Conservation (phyloP, 2,329 filamentous ascomycete species). For the Fusarium bulbicola region DNA sequence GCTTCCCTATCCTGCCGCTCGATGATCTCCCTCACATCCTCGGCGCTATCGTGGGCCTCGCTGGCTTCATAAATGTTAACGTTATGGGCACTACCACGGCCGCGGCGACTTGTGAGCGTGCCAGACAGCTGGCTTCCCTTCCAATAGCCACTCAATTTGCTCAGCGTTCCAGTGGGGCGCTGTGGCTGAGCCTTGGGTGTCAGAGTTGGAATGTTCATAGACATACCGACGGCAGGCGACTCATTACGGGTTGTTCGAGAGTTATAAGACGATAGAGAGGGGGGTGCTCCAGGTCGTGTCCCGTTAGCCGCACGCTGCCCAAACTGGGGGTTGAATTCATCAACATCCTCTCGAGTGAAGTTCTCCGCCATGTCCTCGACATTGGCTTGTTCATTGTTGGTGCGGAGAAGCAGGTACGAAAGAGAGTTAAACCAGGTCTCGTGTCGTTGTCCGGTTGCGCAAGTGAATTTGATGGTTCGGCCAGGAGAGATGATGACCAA, state of each 20-base stretch:
- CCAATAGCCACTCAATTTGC: slow-evolving; percentile 69
- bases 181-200: slow-evolving; percentile 58
- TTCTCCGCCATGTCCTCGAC: slow-evolving; percentile 66
- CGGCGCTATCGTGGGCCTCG: slow-evolving; percentile 78
- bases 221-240: slow-evolving; percentile 63
- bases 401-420: slow-evolving; percentile 88
- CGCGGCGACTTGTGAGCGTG: slow-evolving; percentile 63
- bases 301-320: slow-evolving; percentile 46
- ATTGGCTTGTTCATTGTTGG: slow-evolving; percentile 69
- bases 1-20: slow-evolving; percentile 80
- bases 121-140: slow-evolving; percentile 57
- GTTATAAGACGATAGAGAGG: slow-evolving; percentile 82
- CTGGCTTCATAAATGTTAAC: slow-evolving; percentile 67
- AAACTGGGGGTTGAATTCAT: slow-evolving; percentile 83
- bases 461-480: slow-evolving; percentile 91
- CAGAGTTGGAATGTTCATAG: slow-evolving; percentile 65
- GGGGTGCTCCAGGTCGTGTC: slow-evolving; percentile 63
- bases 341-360: slow-evolving; percentile 69
- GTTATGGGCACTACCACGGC: slow-evolving; percentile 57
- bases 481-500: slow-evolving; percentile 90
- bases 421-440: slow-evolving; percentile 99
- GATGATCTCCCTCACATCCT: slow-evolving; percentile 83
- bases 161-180: slow-evolving; percentile 59
- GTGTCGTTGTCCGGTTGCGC: slow-evolving; percentile 90
- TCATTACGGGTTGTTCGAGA: slow-evolving; percentile 75